Conservation (phyloP, 2,329 filamentous ascomycete species). For the Beauveria scarabaeidicola region DNA sequence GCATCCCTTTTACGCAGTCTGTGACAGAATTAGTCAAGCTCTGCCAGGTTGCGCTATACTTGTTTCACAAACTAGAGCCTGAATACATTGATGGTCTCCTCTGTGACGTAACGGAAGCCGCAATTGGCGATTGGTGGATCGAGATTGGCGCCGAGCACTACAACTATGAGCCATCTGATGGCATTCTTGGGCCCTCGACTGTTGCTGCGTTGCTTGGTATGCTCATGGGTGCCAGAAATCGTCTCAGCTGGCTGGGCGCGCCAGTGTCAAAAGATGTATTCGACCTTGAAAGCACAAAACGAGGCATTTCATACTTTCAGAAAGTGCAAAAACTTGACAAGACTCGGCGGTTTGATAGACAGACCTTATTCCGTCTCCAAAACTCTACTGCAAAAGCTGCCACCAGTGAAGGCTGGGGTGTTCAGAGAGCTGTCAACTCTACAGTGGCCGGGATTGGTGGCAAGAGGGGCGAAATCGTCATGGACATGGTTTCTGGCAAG, state of each 20-base stretch:
- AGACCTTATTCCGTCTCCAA: slow-evolving; percentile 74
- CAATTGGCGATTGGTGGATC: slow-evolving; percentile 92
- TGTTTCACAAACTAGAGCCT: slow-evolving; percentile 80
- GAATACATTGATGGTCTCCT: slow-evolving; percentile 88
- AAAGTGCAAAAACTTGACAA: slow-evolving; percentile 75
- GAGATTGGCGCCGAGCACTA: slow-evolving; percentile 88
- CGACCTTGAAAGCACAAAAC: slow-evolving; percentile 72
- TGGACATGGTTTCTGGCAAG: slow-evolving; percentile 82
- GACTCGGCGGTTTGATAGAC: slow-evolving; percentile 71
- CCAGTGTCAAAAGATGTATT: slow-evolving; percentile 88
- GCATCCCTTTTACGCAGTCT: slow-evolving; percentile 65
- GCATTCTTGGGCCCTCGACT: slow-evolving; percentile 84
- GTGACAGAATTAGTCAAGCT: slow-evolving; percentile 85
- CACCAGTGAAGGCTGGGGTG: slow-evolving; percentile 80
- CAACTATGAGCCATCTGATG: slow-evolving; percentile 86
- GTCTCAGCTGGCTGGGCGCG: slow-evolving; percentile 74
- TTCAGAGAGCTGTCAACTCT: slow-evolving; percentile 90
- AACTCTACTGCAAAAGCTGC: slow-evolving; percentile 83
- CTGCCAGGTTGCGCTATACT: slow-evolving; percentile 78
- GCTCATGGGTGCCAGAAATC: slow-evolving; percentile 81
- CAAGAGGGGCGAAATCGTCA: slow-evolving; percentile 87
- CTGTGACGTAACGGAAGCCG: slow-evolving; percentile 86
- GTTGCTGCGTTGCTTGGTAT: slow-evolving; percentile 82
- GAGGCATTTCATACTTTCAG: slow-evolving; percentile 80
- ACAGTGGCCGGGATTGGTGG: slow-evolving; percentile 90